Percentiles rank a stretch among this genome's conserved stretches.
Conservation (phyloP, 768 basidiomycete species). For the Lepiota brunneoincarnata region DNA sequence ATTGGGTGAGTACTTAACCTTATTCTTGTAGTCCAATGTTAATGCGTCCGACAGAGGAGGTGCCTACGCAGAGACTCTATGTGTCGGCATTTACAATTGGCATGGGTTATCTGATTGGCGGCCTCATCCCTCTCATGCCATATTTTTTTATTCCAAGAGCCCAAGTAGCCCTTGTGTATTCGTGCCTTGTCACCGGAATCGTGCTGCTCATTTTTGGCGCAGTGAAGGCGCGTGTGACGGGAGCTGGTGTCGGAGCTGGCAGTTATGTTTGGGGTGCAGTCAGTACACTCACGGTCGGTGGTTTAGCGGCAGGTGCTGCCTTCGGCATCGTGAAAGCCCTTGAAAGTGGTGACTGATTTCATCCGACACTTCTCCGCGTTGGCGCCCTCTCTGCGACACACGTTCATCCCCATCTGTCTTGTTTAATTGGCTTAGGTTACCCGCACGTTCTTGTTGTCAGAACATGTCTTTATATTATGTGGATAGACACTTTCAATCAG, state of each 20-base stretch:
- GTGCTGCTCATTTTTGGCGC: slow-evolving; percentile 89
- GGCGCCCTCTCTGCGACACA: no score
- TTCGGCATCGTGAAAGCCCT: slow-evolving; percentile 51
- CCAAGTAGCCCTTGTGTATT: slow-evolving; percentile 65
- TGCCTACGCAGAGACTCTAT: slow-evolving; percentile 81
- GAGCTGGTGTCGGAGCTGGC: slow-evolving; percentile 59
- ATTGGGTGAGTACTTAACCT: slow-evolving; percentile 49
- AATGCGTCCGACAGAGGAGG: slow-evolving; percentile 62
- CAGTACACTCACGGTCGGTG: slow-evolving; percentile 86
- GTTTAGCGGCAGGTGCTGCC: slow-evolving; percentile 76
- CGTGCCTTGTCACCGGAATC: slow-evolving; percentile 77
- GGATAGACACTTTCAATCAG: no score
- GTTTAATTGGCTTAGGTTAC: no score
- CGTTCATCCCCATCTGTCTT: neutral
- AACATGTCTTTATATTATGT: neutral
- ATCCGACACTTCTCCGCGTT: no score
- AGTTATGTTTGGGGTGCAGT: slow-evolving; percentile 88
- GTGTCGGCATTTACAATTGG: slow-evolving; percentile 94
- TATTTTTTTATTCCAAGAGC: slow-evolving; percentile 87
- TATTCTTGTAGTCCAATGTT: neutral
- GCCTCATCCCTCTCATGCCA: slow-evolving; percentile 87
- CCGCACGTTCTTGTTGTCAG: slow-evolving; percentile 10
- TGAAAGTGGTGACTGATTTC: slow-evolving; percentile 24
- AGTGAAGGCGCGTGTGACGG: slow-evolving; percentile 85
- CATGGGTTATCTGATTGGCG: slow-evolving; percentile 89